A percentile compares a stretch with the other conserved stretches of the same genome.
Evolutionary conservation across 139 green algal genomes (phyloP).

Genomic region (Desmodesmus armatus): DNA sequence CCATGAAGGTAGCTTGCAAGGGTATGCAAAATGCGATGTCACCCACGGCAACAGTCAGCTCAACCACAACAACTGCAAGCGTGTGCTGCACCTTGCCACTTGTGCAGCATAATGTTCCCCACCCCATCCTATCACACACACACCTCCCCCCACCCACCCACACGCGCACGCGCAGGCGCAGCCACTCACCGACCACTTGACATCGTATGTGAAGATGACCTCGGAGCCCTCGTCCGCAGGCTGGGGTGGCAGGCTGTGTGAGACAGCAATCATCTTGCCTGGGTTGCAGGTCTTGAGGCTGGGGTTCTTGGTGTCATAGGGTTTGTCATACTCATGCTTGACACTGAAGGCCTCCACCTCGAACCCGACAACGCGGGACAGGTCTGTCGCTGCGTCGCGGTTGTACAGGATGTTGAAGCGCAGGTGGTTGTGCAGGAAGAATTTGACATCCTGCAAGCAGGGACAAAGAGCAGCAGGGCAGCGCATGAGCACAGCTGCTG

Average conservation of each 20-base stretch:
- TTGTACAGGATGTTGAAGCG: constrained; percentile 98
- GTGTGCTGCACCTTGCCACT: background rate
- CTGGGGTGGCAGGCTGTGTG: constrained; percentile 79
- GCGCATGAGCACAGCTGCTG: too few species aligned
- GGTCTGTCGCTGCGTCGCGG: constrained; percentile 77
- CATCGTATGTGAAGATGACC: constrained; percentile 98
- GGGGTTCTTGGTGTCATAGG: constrained; percentile 74
- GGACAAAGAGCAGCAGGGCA: too few species aligned
- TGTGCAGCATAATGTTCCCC: background rate
- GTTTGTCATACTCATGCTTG: constrained; percentile 90
- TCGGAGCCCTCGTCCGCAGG: constrained; percentile 86
- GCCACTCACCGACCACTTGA: constrained; percentile 86
- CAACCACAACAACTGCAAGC: too few species aligned
- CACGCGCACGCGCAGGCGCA: background rate
- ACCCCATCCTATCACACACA: too few species aligned
- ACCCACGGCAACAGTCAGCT: too few species aligned
- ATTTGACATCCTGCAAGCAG: constrained; percentile 67
- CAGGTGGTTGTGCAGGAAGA: constrained; percentile 97
- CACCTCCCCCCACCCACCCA: too few species aligned
- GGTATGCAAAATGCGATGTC: too few species aligned
- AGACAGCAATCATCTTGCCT: constrained; percentile 82
- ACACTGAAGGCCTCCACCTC: constrained; percentile 96
- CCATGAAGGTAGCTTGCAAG: background rate
- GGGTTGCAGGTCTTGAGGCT: constrained; percentile 94
- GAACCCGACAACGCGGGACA: constrained; percentile 96